Base-by-base conservation (phyloP, 192 early-diverging fungal genomes). In the Gaertneriomyces semiglobifer region DNA sequence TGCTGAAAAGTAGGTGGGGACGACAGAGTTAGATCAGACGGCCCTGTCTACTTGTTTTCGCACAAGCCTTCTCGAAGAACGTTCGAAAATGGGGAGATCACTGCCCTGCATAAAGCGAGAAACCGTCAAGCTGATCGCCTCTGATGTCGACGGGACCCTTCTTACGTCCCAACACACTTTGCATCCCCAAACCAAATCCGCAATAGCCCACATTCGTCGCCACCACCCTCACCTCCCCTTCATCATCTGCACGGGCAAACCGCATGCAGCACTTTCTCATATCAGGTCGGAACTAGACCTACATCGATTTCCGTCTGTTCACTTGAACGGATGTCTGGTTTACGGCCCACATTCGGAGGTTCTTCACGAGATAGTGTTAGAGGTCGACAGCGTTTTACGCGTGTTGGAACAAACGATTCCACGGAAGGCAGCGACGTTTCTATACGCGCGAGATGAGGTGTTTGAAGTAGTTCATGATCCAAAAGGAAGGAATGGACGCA, bases 131-230 rank as follows among this genome's bases (percentile, higher is more conserved):
- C 41, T 72, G 25, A 41, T 72, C 38, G 64, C 60, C 19, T 46
- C 65, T 0, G 70, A 72, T 52, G 64, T 72, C 2, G 70, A 72
- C 63, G 70, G 70, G 40, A 72, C 70, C 5, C 65, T 72, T 7
- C 58, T 72, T 10, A 40, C 44, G 38, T 51, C 54, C 25, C 39
- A 58, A 14, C 70, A 72, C 58, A 14, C 39, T 2, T 18, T 72
- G 4, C 64, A 68, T 50, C 42, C 63, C 9, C 62, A 53, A 6
- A 71, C 45, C 20, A 14, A 12, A 7, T 18, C 12, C 4, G 62
- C 64, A 3, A 65, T 72, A 46, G 54, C 20, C 14, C 25, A 50
- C 38, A 11, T 72, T 6, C 53, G 63, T 39, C 44, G 60, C 7
- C 9, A 16, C 6, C 56, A 60, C 14, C 70, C 70, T 6, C 14